Evolutionary conservation across 257 asterid genomes (phyloP).

Genomic region (Solanum paucissectum): DNA sequence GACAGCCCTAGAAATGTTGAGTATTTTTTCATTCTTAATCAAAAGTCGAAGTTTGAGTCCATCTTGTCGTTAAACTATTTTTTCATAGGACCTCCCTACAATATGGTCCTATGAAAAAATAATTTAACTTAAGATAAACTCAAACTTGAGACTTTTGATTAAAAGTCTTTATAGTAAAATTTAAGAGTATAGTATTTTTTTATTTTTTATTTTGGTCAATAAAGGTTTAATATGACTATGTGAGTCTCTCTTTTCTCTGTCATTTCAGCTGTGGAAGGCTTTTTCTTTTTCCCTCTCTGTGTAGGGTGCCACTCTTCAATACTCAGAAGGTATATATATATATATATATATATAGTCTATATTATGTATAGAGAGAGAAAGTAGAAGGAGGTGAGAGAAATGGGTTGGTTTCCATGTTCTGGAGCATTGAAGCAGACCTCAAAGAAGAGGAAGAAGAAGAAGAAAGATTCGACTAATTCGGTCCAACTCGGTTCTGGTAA

Average conservation of each 20-base stretch:
- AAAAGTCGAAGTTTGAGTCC: no score
- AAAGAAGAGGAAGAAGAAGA: constrained; percentile 21
- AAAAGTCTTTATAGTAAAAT: no score
- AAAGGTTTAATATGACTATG: neutral
- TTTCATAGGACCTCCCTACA: no score
- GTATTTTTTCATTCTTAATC: no score
- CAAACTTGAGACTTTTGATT: no score
- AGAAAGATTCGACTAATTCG: constrained; percentile 21
- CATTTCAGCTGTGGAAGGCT: neutral
- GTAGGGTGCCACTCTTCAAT: neutral
- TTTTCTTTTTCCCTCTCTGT: neutral
- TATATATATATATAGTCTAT: neutral
- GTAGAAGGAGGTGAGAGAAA: constrained; percentile 5
- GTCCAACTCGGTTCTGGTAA: constrained; percentile 45
- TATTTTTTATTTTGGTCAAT: neutral
- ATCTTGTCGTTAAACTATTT: no score
- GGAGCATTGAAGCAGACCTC: constrained; percentile 40
- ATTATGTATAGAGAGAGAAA: neutral
- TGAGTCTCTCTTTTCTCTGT: neutral
- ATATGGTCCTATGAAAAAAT: no score
- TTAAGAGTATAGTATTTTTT: no score
- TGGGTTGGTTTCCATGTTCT: constrained; percentile 78
- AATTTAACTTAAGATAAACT: no score
- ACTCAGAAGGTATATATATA: neutral
- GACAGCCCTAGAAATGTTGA: rapidly evolving